Evolutionary conservation across 2,329 filamentous ascomycete genomes (phyloP), one percentile per base, ranked within the genome.

Genomic region (Orbilia brochopaga): DNA sequence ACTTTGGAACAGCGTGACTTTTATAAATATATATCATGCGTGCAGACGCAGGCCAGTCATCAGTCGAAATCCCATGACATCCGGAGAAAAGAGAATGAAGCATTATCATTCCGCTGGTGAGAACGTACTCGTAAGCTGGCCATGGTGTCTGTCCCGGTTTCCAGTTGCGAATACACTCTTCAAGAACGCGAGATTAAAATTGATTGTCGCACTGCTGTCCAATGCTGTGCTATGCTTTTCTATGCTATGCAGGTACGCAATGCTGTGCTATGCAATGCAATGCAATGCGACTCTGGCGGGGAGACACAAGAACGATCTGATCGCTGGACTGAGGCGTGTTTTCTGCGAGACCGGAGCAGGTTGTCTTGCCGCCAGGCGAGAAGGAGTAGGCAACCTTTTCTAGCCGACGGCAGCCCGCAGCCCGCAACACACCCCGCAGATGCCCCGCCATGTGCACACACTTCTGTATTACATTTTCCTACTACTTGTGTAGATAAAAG

Each of bases 1-100:
- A 72, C 37, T 61, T 72, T 72, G 2, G 67, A 72, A 53, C 67
- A 72, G 17, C 67, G 67, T 32, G 59, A 53, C 67, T 72, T 58
- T 37, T 35, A 21, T 24, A n/a, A n/a, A 48, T 23, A 8, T 11
- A 30, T 17, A 50, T 37, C 27, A 56, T 40, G 50, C 27, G 15
- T 15, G 21, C 13, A 23, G 24, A 11, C 7, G n/a, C 63, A 46
- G 55, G 50, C 15, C 15, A 52, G 21, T 23, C 37, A 32, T 23
- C 52, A 42, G 44, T 27, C 15, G 21, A 27, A 3, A 51, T 51
- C 23, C 19, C 46, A 2, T 17, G 6, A 11, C 46, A 7, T 7
- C 35, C 35, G 17, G 3, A 44, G 17, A 44, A 44, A 44, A 44
- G 17, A 44, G 15, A 44, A 5, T 15, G 3, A 5, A 21, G 44